Evolutionary conservation across 257 asterid genomes (phyloP).

Genomic region (Nicotiana noctiflora): DNA sequence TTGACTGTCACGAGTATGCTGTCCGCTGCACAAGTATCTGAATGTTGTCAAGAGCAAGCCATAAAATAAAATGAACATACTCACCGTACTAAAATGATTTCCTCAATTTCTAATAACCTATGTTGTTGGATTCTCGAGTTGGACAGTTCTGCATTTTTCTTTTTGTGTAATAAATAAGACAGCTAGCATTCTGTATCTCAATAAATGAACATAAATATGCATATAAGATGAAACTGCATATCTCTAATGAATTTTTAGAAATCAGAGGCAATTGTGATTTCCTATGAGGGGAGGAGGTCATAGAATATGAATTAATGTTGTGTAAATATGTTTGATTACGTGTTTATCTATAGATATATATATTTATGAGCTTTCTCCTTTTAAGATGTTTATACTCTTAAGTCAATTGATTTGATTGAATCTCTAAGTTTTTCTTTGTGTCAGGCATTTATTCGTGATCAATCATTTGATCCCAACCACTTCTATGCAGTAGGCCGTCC

Average conservation of each 20-base stretch:
- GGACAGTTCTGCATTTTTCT: not conserved
- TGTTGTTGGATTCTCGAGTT: not conserved
- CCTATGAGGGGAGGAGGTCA: not conserved
- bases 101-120: not conserved
- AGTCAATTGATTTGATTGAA: constrained; percentile 2
- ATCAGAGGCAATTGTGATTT: not conserved
- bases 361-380: not conserved
- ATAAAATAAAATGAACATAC: not conserved
- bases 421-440: constrained; percentile 4
- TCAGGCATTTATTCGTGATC: constrained; percentile 91
- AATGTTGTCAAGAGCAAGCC: not conserved
- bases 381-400: not conserved
- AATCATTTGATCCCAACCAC: constrained; percentile 60
- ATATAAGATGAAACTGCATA: not conserved
- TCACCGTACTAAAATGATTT: not conserved
- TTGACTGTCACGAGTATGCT: not conserved
- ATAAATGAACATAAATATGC: not conserved
- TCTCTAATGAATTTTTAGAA: not conserved
- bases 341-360: not conserved
- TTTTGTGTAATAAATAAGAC: not conserved
- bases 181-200: not conserved
- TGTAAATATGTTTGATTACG: not conserved
- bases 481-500: constrained; percentile 73
- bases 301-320: not conserved
- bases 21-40: not conserved